These are phyloP conservation scores for Polygonum aviculare DNA, from an alignment of 148 eudicot genomes.

Conservation along the genomic window DNA sequence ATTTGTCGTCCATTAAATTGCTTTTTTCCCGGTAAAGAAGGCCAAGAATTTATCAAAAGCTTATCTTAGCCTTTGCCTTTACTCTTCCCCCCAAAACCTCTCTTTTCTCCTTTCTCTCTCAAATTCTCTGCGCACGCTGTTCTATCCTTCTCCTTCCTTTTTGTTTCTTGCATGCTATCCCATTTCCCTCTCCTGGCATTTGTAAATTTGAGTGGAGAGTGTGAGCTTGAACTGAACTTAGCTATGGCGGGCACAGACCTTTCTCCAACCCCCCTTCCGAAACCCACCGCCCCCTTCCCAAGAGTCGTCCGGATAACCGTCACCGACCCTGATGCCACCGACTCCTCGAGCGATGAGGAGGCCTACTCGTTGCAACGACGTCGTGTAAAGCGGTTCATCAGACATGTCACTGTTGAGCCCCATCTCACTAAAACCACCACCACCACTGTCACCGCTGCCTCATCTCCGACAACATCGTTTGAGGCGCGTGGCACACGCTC, in stretches of 20 bases:
- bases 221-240: not conserved
- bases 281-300: not conserved
- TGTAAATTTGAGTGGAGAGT: not conserved
- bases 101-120: not conserved
- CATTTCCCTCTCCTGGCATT: not conserved
- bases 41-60: not conserved
- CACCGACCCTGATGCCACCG: constrained; percentile 51
- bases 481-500: too few species aligned
- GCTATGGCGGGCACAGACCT: not conserved
- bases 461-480: too few species aligned
- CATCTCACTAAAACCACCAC: constrained; percentile 3
- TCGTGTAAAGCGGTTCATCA: constrained; percentile 42
- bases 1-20: not conserved
- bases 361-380: constrained; percentile 14
- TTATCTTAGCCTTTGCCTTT: not conserved
- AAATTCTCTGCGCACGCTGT: not conserved
- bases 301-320: constrained; percentile 34
- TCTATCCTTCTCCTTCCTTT: not conserved
- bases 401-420: constrained; percentile 38
- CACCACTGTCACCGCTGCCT: not conserved
- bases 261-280: not conserved
- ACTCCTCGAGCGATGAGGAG: constrained; percentile 46
- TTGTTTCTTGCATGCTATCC: not conserved
- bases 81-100: not conserved
- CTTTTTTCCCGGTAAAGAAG: not conserved